Evolutionary conservation across 345 rosid genomes (phyloP).

Genomic region (Pistacia atlantica): DNA sequence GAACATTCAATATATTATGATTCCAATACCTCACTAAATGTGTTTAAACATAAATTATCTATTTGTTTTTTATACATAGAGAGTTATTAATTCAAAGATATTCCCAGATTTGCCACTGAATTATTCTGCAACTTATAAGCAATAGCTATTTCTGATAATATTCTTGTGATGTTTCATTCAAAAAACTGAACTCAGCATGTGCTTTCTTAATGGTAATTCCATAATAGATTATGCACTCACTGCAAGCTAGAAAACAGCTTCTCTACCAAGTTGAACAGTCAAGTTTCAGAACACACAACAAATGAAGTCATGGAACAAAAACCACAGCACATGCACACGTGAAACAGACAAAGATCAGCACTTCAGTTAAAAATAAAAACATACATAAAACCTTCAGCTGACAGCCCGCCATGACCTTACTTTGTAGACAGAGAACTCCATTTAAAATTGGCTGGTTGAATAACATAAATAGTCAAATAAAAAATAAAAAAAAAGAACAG

Average conservation of each 20-base stretch:
- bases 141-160: background rate
- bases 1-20: slow-evolving; percentile 12
- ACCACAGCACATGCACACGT: background rate
- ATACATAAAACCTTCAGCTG: too few species aligned
- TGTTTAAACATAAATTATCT: background rate
- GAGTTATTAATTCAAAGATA: background rate
- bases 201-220: background rate
- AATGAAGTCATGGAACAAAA: background rate
- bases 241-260: background rate
- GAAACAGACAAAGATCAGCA: too few species aligned
- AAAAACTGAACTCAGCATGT: background rate
- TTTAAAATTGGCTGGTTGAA: too few species aligned
- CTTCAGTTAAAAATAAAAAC: too few species aligned
- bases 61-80: background rate
- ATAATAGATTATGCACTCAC: background rate
- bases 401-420: too few species aligned
- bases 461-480: too few species aligned
- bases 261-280: too few species aligned
- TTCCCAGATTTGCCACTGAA: background rate
- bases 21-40: slow-evolving; percentile 3
- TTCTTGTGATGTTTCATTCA: background rate
- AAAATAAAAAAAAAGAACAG: too few species aligned
- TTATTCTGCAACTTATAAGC: background rate
- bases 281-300: background rate
- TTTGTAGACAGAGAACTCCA: too few species aligned